phyloP scores from a whole-genome alignment of 202 grass and related monocot genomes.

The Setaria italica region DNA sequence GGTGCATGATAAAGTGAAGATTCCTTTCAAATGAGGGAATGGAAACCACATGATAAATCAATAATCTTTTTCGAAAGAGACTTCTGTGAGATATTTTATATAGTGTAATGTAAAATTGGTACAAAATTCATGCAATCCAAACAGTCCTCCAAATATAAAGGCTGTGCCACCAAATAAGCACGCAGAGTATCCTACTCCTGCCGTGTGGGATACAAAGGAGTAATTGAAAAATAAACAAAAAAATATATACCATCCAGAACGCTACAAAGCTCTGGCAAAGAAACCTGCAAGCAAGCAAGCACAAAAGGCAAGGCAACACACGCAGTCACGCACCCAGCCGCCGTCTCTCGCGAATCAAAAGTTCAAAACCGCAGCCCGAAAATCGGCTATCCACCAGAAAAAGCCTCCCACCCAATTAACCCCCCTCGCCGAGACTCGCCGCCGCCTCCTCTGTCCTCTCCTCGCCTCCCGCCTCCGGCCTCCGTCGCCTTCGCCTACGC shows the following conservation, averaged over 20 bases:
- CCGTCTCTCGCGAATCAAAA: not conserved
- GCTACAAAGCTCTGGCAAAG: not conserved
- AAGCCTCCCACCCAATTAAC: constrained; percentile 18
- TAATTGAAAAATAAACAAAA: not conserved
- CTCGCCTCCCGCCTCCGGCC: not conserved
- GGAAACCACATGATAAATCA: too few relatives aligned
- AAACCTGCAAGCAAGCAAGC: not conserved
- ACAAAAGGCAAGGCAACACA: not conserved
- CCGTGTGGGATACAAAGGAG: not conserved
- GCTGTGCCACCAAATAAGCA: too few relatives aligned
- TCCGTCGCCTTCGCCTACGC: not conserved
- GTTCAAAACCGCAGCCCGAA: constrained; percentile 27
- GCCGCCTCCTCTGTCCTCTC: constrained; percentile 3
- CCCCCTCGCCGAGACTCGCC: constrained; percentile 26
- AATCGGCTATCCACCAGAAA: constrained; percentile 35
- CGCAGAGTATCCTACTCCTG: not conserved
- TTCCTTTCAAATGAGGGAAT: too few relatives aligned
- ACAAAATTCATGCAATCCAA: too few relatives aligned
- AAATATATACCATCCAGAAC: not conserved
- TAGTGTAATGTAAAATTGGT: too few relatives aligned
- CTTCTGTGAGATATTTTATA: too few relatives aligned
- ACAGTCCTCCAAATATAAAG: too few relatives aligned
- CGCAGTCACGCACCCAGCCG: not conserved
- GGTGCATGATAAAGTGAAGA: too few relatives aligned
- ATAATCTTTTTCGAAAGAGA: too few relatives aligned